Evolutionary conservation across 208 protist genomes (phyloP), one percentile per base, ranked within the genome.

Genomic region (Trypanosoma melophagium): DNA sequence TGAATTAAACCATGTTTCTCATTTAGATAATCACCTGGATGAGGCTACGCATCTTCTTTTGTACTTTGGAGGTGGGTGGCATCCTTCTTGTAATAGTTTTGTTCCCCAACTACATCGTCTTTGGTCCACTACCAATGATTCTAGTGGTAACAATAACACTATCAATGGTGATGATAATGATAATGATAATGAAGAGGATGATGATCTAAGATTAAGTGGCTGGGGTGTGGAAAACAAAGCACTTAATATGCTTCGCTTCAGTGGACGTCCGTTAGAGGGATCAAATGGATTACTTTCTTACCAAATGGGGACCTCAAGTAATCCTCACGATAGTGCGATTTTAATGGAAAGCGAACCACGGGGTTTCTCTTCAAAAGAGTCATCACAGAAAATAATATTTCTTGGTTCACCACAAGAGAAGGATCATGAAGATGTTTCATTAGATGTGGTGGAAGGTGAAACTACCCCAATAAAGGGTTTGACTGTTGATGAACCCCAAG

Each of bases 51-150:
- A 88, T 55, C 60, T 89, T 10, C 25, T 81, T 21, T 45, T 90
- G 28, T 75, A 81, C 60, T 93, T 93, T 71, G 81, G 83, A 14
- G 75, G 70, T 7, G 74, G 69, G 16, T 93, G 87, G 87, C 77
- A 93, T 61, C 83, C 87, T 0, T 71, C 74, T 3, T 78, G 78
- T 53, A 0, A 54, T n/a, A 67, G 42, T 40, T 74, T 76, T 42
- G 56, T 87, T 44, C 68, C 74, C 8, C 47, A 61, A 7, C 64
- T 92, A 63, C 59, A 63, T 5, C 60, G 64, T 13, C 64, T 92
- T 16, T 69, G 56, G 49, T 49, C 57, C 14, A 38, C 52, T 24
- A 38, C 81, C 16, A 81, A 84, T 65, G 66, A 51, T 61, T n/a
- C n/a, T n/a, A n/a, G n/a, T n/a, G n/a, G n/a, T 25, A 25, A 35